Conservation (phyloP, 2,329 filamentous ascomycete genomes). For the Alternaria arborescens region DNA sequence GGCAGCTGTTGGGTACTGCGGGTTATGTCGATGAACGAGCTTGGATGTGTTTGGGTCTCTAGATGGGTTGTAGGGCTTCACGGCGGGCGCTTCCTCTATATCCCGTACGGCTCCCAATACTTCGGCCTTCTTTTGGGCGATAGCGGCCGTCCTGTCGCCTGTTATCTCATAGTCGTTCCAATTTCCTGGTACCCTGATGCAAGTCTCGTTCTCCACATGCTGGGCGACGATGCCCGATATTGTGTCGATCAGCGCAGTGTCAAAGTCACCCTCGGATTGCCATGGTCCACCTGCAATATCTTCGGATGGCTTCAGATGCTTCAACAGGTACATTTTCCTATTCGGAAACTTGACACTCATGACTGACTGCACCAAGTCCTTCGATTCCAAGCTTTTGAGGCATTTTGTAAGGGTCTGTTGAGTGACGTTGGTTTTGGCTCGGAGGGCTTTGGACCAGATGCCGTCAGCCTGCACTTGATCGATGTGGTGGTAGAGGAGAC, state of each 20-base stretch:
- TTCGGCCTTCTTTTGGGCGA: slow-evolving; percentile 49
- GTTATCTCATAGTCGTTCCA: slow-evolving; percentile 51
- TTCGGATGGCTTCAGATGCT: slow-evolving; percentile 82
- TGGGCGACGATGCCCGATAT: slow-evolving; percentile 77
- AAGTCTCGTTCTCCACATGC: slow-evolving; percentile 75
- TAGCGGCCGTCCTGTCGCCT: slow-evolving; percentile 46
- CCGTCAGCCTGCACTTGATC: slow-evolving; percentile 85
- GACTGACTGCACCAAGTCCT: slow-evolving; percentile 84
- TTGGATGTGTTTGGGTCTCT: slow-evolving; percentile 31
- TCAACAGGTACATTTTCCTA: slow-evolving; percentile 96
- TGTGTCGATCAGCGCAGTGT: slow-evolving; percentile 84
- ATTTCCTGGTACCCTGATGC: slow-evolving; percentile 64
- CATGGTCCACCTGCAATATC: slow-evolving; percentile 92
- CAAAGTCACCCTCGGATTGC: slow-evolving; percentile 91
- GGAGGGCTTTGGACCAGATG: slow-evolving; percentile 89
- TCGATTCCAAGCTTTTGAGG: slow-evolving; percentile 83
- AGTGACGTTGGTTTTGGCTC: slow-evolving; percentile 81
- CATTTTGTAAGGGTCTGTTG: slow-evolving; percentile 81
- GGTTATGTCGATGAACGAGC: slow-evolving; percentile 69
- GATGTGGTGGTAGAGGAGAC: slow-evolving; percentile 86
- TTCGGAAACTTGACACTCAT: slow-evolving; percentile 90
- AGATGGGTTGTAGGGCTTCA: slow-evolving; percentile 35
- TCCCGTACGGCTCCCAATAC: slow-evolving; percentile 38
- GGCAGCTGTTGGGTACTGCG: slow-evolving; percentile 79
- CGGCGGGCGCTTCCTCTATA: slow-evolving; percentile 44